Percentiles rank a stretch among this genome's conserved stretches.
Conservation (phyloP, 345 rosid species). For the Acer yangbiense region DNA sequence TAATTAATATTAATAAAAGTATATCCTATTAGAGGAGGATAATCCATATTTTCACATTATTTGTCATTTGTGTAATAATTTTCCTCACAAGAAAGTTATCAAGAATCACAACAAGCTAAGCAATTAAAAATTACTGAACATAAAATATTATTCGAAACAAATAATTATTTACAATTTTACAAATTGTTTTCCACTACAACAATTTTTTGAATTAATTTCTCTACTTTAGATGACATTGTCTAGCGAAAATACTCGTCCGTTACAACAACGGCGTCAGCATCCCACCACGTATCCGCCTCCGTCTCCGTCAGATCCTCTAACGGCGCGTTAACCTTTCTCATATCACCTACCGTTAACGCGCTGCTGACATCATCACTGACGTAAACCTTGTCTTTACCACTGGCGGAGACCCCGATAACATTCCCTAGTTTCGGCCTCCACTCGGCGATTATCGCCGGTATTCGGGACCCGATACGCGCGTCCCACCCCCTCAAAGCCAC, state of each 20-base stretch:
- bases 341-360: conserved; percentile 53
- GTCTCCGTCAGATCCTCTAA: conserved; percentile 42
- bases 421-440: conserved; percentile 54
- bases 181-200: neutral
- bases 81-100: neutral
- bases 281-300: conserved; percentile 54
- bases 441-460: conserved; percentile 66
- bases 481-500: conserved; percentile 61
- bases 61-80: neutral
- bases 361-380: conserved; percentile 45
- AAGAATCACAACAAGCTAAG: neutral
- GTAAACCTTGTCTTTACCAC: conserved; percentile 47
- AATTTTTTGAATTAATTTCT: neutral
- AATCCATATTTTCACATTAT: neutral
- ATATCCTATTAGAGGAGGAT: too few relatives aligned
- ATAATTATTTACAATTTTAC: neutral
- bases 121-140: too few relatives aligned
- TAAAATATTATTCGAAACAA: neutral
- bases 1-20: too few relatives aligned
- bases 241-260: conserved; percentile 17
- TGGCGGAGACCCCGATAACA: conserved; percentile 28
- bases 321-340: conserved; percentile 55
- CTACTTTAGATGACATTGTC: neutral
- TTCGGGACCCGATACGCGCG: conserved; percentile 40
- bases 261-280: conserved; percentile 52